Percentiles rank a stretch among this genome's conserved stretches.
Conservation (phyloP, 2,329 filamentous ascomycete species). For the Cladobotryum protrusum region DNA sequence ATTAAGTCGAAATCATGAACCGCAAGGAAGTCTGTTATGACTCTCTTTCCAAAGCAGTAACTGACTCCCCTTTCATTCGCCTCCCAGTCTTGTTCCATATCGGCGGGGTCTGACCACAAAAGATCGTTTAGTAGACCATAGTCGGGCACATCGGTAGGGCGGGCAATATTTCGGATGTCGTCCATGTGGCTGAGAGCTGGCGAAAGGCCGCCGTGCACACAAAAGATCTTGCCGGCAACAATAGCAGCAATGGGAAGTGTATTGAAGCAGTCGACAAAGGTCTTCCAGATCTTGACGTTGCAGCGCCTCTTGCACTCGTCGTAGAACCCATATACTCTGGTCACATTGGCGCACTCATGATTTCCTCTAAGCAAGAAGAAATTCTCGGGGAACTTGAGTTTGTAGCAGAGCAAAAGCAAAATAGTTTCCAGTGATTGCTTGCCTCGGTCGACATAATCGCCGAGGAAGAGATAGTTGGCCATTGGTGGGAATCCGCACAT, state of each 20-base stretch:
- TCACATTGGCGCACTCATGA: constrained; percentile 95
- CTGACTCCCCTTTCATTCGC: constrained; percentile 94
- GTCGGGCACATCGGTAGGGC: constrained; percentile 94
- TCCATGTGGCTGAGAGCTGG: constrained; percentile 95
- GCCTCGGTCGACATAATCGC: constrained; percentile 93
- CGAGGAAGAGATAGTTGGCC: constrained; percentile 88
- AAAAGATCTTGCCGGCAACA: constrained; percentile 95
- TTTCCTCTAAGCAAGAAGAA: constrained; percentile 94
- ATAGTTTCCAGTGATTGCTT: constrained; percentile 97
- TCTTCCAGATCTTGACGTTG: constrained; percentile 98
- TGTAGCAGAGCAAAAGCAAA: constrained; percentile 86
- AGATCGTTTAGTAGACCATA: constrained; percentile 93
- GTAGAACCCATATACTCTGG: constrained; percentile 93
- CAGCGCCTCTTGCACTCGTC: constrained; percentile 95
- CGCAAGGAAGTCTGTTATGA: constrained; percentile 92
- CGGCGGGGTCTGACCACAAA: constrained; percentile 94
- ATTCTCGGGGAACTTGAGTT: constrained; percentile 95
- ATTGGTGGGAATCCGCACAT: constrained; percentile 96
- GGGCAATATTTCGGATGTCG: constrained; percentile 91
- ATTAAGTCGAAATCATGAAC: constrained; percentile 96
- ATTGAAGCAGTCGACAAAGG: constrained; percentile 95
- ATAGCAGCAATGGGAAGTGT: constrained; percentile 93
- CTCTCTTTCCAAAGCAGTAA: constrained; percentile 97
- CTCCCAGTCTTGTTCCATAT: constrained; percentile 98
- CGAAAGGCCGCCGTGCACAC: constrained; percentile 89